phyloP scores from a whole-genome alignment of 768 basidiomycete species.

The Mycena latifolia region DNA sequence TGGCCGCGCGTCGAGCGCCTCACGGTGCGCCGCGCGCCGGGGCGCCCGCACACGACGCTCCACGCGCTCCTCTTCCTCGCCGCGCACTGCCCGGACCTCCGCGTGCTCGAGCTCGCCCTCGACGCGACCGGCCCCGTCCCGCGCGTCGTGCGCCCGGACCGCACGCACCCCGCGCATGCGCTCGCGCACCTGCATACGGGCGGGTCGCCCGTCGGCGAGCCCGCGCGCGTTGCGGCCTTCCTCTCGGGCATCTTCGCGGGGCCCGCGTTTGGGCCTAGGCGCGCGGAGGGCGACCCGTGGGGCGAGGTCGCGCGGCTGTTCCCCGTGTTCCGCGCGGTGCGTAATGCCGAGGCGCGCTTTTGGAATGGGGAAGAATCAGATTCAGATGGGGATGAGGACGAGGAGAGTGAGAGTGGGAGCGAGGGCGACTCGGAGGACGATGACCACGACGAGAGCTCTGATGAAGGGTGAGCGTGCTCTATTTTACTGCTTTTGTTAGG shows the following conservation, averaged over 20 bases:
- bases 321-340: not conserved
- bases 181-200: not conserved
- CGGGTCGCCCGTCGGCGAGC: not conserved
- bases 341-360: not conserved
- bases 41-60: no score
- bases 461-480: not conserved
- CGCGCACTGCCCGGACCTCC: not conserved
- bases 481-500: no score
- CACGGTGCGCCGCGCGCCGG: not conserved
- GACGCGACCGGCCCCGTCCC: constrained; percentile 5
- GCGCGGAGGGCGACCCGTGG: not conserved
- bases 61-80: not conserved
- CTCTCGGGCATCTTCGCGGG: not conserved
- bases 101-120: not conserved
- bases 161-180: not conserved
- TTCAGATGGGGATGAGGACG: no score
- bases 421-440: not conserved
- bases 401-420: no score
- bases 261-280: not conserved
- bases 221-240: not conserved
- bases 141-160: not conserved
- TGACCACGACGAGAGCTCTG: not conserved
- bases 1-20: not conserved
- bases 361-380: not conserved
- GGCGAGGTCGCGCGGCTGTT: not conserved